These are phyloP conservation scores for Didymellaceae sp. DNA, from an alignment of 2,329 filamentous ascomycete genomes.

Conservation along the genomic window DNA sequence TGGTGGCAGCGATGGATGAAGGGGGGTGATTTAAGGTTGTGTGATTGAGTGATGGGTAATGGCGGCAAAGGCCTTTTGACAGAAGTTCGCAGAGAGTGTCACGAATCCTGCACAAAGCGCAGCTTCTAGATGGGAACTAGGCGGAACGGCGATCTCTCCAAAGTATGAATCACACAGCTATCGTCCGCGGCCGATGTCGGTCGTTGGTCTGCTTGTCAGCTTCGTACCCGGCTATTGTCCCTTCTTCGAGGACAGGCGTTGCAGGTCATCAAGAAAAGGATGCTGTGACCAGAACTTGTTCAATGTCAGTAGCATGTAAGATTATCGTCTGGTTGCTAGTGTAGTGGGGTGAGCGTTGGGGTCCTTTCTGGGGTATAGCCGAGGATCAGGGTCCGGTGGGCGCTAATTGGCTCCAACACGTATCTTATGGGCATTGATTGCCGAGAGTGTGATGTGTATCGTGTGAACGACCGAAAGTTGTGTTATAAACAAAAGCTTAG, in stretches of 20 bases:
- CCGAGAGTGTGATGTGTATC: conserved; percentile 8
- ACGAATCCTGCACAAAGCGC: not conserved
- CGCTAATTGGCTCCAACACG: conserved; percentile 1
- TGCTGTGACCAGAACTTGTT: not conserved
- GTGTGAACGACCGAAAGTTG: no score
- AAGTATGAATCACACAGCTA: conserved; percentile 14
- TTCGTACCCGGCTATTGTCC: not conserved
- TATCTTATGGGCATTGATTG: not conserved
- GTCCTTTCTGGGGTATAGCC: conserved; percentile 3
- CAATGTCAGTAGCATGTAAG: not conserved
- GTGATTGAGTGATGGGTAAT: not conserved
- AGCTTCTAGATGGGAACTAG: conserved; percentile 9
- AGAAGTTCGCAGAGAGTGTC: not conserved
- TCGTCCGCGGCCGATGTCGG: conserved; percentile 25
- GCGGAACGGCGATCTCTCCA: conserved; percentile 1
- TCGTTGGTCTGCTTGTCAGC: not conserved
- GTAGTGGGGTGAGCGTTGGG: conserved; percentile 14
- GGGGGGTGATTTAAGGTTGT: not conserved
- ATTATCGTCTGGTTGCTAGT: not conserved
- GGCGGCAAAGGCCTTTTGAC: no score
- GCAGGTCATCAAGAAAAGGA: not conserved
- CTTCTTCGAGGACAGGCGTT: not conserved
- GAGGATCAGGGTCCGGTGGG: conserved; percentile 2
- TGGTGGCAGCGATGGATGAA: conserved; percentile 24
- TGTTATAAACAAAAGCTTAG: no score